Evolutionary conservation across 2,329 filamentous ascomycete genomes (phyloP).

Genomic region (Botrytis aclada): DNA sequence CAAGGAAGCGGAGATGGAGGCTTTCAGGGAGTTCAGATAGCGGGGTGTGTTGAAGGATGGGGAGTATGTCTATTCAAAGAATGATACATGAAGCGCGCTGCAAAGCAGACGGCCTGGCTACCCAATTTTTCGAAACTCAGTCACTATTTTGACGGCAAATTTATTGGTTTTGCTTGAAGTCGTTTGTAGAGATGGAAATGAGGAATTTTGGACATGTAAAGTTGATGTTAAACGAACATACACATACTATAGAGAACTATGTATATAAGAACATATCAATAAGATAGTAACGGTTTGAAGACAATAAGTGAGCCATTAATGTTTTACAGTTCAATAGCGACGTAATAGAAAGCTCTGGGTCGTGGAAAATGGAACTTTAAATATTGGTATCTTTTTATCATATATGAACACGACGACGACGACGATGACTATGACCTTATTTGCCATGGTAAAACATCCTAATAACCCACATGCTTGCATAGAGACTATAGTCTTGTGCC

Average conservation of each 20-base stretch:
- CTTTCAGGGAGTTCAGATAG: not conserved
- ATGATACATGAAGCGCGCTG: too few relatives aligned
- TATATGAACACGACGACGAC: not conserved
- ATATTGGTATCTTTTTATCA: not conserved
- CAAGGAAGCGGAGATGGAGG: not conserved
- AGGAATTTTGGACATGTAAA: not conserved
- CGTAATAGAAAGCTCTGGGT: not conserved
- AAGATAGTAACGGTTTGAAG: not conserved
- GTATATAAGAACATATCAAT: not conserved
- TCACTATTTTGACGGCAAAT: too few relatives aligned
- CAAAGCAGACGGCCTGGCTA: not conserved
- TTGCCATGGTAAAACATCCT: not conserved
- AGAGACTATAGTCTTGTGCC: slow-evolving; percentile 29
- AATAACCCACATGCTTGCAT: not conserved
- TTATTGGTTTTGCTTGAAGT: too few relatives aligned
- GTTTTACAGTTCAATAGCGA: not conserved
- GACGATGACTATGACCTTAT: not conserved
- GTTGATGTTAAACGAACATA: not conserved
- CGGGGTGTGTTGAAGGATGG: not conserved
- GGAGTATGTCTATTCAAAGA: not conserved
- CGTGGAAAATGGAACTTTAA: not conserved
- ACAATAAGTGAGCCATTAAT: not conserved
- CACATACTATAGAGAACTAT: not conserved
- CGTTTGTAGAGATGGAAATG: not conserved
- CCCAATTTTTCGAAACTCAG: too few relatives aligned